These are phyloP conservation scores for Blastocystis sp. DNA, from an alignment of 352 stramenopile species.

Conservation along the genomic window DNA sequence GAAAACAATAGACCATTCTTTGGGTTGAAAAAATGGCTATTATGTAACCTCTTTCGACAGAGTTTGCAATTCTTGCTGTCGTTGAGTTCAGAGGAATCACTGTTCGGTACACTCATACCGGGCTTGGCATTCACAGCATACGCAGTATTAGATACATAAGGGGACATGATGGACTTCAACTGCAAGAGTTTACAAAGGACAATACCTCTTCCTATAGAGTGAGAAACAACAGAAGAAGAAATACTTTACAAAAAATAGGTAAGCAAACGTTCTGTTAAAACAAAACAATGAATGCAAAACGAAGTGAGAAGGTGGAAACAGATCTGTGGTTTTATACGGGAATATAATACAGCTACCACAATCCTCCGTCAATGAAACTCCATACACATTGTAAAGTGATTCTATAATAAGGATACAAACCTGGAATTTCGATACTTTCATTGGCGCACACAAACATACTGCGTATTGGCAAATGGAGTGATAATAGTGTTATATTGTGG, in stretches of 20 bases:
- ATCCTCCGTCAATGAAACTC: background rate
- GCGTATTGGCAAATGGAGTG: background rate
- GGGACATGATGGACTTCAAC: no score
- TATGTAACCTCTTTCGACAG: constrained; percentile 12
- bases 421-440: background rate
- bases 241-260: background rate
- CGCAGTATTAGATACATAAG: background rate
- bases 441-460: background rate
- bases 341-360: background rate
- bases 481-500: background rate
- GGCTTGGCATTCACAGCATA: background rate
- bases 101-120: background rate
- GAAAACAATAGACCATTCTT: constrained; percentile 12
- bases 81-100: background rate
- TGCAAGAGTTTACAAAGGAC: no score
- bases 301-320: background rate
- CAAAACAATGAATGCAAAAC: background rate
- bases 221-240: background rate
- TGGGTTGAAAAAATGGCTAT: constrained; percentile 26
- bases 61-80: constrained; percentile 37
- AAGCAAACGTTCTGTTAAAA: background rate
- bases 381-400: background rate
- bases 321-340: background rate
- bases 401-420: background rate
- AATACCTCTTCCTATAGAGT: background rate